Evolutionary conservation across 2,329 filamentous ascomycete genomes (phyloP).

Genomic region (Pseudogymnoascus sp.): DNA sequence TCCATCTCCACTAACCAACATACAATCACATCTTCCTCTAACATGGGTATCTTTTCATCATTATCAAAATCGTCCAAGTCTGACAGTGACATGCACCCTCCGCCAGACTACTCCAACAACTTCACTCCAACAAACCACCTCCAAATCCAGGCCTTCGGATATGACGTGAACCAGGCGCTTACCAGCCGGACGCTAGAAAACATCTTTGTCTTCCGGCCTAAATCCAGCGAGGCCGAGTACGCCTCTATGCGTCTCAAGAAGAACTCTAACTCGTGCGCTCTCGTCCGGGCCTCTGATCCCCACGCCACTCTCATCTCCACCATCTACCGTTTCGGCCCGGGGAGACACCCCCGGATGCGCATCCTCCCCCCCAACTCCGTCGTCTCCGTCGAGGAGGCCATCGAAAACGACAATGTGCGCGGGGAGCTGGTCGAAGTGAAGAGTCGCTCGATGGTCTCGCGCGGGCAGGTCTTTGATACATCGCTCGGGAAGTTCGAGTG

Average conservation of each 20-base stretch:
- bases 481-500: constrained; percentile 16
- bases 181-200: constrained; percentile 10
- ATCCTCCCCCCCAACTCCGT: not conserved
- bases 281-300: constrained; percentile 6
- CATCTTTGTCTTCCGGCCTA: constrained; percentile 3
- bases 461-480: constrained; percentile 12
- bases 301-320: constrained; percentile 14
- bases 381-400: constrained; percentile 13
- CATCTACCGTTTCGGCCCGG: constrained; percentile 16
- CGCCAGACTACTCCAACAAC: not conserved
- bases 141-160: constrained; percentile 10
- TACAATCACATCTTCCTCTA: not conserved
- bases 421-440: constrained; percentile 15
- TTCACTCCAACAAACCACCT: constrained; percentile 1
- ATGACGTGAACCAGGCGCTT: constrained; percentile 11
- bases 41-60: not conserved
- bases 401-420: constrained; percentile 12
- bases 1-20: not conserved
- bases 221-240: constrained; percentile 7
- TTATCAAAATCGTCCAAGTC: not conserved
- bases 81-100: not conserved
- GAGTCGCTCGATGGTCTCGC: constrained; percentile 14
- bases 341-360: constrained; percentile 15
- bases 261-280: constrained; percentile 11
- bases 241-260: constrained; percentile 11